These are phyloP conservation scores for Hemileccinum rubropunctum DNA, from an alignment of 768 basidiomycete species.

Conservation along the genomic window DNA sequence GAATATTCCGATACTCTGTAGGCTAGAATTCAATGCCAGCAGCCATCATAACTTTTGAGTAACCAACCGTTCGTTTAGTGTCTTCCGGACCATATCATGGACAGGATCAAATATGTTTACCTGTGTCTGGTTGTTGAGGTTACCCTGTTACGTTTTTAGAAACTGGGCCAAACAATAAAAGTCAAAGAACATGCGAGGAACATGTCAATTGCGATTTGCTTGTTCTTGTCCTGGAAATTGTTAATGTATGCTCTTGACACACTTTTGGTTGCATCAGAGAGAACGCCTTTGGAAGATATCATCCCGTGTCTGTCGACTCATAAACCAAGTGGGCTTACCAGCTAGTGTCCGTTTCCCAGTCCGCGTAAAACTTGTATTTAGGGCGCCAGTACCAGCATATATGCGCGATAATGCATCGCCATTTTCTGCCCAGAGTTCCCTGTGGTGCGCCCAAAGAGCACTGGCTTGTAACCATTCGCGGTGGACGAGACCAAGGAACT, in stretches of 20 bases:
- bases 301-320: not conserved
- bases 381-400: constrained; percentile 89
- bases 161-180: not conserved
- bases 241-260: constrained; percentile 96
- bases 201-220: constrained; percentile 94
- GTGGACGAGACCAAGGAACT: constrained; percentile 76
- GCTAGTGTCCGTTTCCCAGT: constrained; percentile 93
- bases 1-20: constrained; percentile 82
- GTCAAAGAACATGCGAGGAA: constrained; percentile 64
- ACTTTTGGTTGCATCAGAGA: constrained; percentile 96
- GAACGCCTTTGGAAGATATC: constrained; percentile 52
- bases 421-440: constrained; percentile 96
- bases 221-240: constrained; percentile 94
- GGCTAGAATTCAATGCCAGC: constrained; percentile 1
- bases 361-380: constrained; percentile 95
- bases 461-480: constrained; percentile 71
- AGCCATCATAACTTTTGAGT: not conserved
- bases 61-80: constrained; percentile 64
- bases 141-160: constrained; percentile 61
- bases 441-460: constrained; percentile 80
- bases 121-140: constrained; percentile 81
- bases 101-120: constrained; percentile 94
- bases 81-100: constrained; percentile 78
- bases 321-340: constrained; percentile 40
- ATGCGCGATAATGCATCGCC: constrained; percentile 91